Base-by-base conservation (phyloP, 768 basidiomycete species). In the Boletus vermiculosoides region DNA sequence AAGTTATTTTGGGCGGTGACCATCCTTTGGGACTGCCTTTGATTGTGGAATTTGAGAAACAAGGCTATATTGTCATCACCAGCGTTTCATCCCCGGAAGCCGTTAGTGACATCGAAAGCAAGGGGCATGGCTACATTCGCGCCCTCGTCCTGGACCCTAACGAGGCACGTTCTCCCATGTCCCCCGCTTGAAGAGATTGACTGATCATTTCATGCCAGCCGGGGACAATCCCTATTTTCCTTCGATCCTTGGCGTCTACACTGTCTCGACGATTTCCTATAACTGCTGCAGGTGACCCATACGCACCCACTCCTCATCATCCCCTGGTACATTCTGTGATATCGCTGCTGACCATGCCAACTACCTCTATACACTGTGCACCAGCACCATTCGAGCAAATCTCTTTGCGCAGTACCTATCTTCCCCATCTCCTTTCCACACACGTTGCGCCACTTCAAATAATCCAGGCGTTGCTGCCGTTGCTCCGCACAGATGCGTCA, bases 1-100 rank as follows among this genome's bases (percentile, higher is more conserved):
- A 41, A 92, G 90, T 94, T 37, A 80, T 94, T 28, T 79, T 94
- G 40, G 93, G 94, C 28, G 93, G 87, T 10, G 93, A 94, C 66
- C 79, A 80, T 20, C 82, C 87, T 1, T 75, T 86, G 50, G 91
- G 83, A 8, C 76, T 85, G n/a, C 83, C 89, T 9, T 71, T 94
- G 41, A 85, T 94, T 52, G 65, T 81, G 45, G 86, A 87, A 52
- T 77, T 95, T 45, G 90, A 93, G 73, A 79, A 77, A 65, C 82
- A 85, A 58, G 92, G 90, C 0, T 94, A 88, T 65, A 88, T 94
- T 63, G 87, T 95, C 37, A 84, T 95, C 59, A 78, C 86, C 5
- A 94, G 88, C 58, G 92, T 93, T 18, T 75, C 84, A 0, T 83
- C 81, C 6, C 81, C 86, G 0, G 85, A 86, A 52, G 83, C 83